phyloP scores from a whole-genome alignment of 169 alveolate genomes.

The Blepharisma undulans region DNA sequence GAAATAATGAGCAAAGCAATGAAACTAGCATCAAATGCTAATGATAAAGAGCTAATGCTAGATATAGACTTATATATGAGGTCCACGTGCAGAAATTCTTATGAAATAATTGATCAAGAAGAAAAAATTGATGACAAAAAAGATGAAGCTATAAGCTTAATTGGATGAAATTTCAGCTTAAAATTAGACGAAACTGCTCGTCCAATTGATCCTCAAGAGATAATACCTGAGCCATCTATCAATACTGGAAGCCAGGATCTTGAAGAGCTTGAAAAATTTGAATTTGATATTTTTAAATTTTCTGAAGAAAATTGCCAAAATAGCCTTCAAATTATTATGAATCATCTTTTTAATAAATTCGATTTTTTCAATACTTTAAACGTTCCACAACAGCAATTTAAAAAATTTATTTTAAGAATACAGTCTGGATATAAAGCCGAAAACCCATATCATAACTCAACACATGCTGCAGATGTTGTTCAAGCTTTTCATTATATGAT shows the following conservation, averaged over 20 bases:
- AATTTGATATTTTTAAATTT: background rate
- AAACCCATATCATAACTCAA: constrained; percentile 73
- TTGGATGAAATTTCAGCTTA: background rate
- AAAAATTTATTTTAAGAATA: background rate
- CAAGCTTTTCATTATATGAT: constrained; percentile 53
- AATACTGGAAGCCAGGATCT: background rate
- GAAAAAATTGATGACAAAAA: background rate
- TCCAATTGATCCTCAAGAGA: background rate
- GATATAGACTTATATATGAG: background rate
- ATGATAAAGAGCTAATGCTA: background rate
- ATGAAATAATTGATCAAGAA: background rate
- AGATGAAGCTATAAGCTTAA: background rate
- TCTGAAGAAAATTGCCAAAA: background rate
- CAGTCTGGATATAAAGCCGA: constrained; percentile 20
- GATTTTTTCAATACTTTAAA: background rate
- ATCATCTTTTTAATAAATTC: background rate
- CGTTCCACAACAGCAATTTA: background rate
- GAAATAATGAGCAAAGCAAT: background rate
- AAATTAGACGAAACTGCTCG: background rate
- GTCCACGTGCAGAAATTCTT: background rate
- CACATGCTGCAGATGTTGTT: constrained; percentile 82
- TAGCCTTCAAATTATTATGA: background rate
- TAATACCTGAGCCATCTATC: background rate
- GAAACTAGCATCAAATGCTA: background rate
- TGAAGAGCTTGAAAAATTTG: background rate